Evolutionary conservation across 371 early-diverging fungal genomes (phyloP).

Genomic region (Parasitella parasitica): DNA sequence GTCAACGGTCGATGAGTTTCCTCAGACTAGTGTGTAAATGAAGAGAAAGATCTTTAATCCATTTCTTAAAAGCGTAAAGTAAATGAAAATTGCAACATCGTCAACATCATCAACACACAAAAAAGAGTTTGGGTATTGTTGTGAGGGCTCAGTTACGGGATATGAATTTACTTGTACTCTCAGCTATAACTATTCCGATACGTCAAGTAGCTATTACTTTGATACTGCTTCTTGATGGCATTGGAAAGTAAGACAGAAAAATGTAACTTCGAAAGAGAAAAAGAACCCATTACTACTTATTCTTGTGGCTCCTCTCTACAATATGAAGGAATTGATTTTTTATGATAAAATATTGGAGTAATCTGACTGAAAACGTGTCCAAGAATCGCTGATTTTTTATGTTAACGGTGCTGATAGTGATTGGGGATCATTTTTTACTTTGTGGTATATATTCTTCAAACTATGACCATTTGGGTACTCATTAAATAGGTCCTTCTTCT

Average conservation of each 20-base stretch:
- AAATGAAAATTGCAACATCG: not conserved
- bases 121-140: no score
- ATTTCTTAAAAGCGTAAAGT: no score
- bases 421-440: slow-evolving; percentile 11
- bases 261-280: no score
- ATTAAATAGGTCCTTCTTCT: slow-evolving; percentile 16
- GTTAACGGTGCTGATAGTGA: slow-evolving; percentile 10
- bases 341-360: not conserved
- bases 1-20: not conserved
- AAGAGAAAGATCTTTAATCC: not conserved
- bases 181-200: no score
- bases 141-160: no score
- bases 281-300: no score
- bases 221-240: no score
- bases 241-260: no score
- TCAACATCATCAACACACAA: not conserved
- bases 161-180: no score
- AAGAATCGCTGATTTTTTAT: not conserved
- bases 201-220: no score
- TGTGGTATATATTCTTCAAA: slow-evolving; percentile 11
- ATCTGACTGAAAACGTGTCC: not conserved
- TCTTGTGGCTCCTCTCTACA: no score
- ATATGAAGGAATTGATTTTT: no score
- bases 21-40: slow-evolving; percentile 1
- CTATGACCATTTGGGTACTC: slow-evolving; percentile 15